Evolutionary conservation across 257 asterid genomes (phyloP).

Genomic region (Primulina eburnea): DNA sequence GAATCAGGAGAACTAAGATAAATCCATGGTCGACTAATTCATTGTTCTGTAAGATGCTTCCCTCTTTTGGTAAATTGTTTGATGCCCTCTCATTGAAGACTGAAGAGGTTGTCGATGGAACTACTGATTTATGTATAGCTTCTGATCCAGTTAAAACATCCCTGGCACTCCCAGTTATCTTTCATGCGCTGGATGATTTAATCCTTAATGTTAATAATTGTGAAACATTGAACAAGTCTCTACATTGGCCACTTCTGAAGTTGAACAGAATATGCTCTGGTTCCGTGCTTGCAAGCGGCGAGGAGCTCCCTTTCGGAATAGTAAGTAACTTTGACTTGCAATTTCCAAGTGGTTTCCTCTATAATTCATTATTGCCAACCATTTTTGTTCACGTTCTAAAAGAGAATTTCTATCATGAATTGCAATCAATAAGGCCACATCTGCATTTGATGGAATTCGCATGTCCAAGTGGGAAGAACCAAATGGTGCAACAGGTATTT

Average conservation of each 20-base stretch:
- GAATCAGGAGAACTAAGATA: conserved; percentile 62
- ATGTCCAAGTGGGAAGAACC: conserved; percentile 99
- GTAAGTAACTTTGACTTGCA: conserved; percentile 48
- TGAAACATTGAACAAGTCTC: conserved; percentile 43
- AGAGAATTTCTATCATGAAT: conserved; percentile 17
- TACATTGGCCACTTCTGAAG: conserved; percentile 86
- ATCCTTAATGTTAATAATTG: conserved; percentile 45
- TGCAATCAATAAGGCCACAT: conserved; percentile 59
- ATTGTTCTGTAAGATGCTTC: conserved; percentile 35
- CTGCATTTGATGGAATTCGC: conserved; percentile 97
- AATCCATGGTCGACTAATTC: conserved; percentile 38
- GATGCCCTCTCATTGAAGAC: conserved; percentile 76
- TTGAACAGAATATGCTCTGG: conserved; percentile 77
- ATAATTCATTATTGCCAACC: conserved; percentile 14
- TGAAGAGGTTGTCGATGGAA: conserved; percentile 42
- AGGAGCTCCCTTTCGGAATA: conserved; percentile 96
- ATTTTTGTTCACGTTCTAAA: conserved; percentile 14
- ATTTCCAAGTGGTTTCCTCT: conserved; percentile 6
- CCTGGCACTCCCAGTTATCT: conserved; percentile 74
- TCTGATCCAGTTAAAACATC: conserved; percentile 82
- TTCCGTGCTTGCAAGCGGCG: conserved; percentile 87
- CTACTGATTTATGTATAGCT: conserved; percentile 52
- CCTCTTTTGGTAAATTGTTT: conserved; percentile 48
- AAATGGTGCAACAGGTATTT: conserved; percentile 83
- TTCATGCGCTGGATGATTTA: conserved; percentile 85